Evolutionary conservation across 1,139 yeast genomes (phyloP).

Genomic region (Blastobotrys apis): DNA sequence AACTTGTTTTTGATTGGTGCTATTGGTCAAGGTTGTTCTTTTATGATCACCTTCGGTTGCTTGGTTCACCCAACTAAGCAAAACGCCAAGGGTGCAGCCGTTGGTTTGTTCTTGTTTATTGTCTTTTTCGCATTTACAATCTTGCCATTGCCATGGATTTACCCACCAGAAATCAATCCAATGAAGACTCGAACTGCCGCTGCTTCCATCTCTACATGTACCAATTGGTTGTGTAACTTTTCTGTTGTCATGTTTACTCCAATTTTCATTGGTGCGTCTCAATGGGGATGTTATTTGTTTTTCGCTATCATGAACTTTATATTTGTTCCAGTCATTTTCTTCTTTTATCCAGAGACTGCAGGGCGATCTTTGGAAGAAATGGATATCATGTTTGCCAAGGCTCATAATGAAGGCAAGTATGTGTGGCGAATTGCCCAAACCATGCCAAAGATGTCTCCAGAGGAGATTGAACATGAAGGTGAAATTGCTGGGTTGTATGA

Average conservation of each 20-base stretch:
- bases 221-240: slow-evolving; percentile 49
- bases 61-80: slow-evolving; percentile 42
- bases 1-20: slow-evolving; percentile 46
- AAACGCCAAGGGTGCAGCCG: slow-evolving; percentile 41
- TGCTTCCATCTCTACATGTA: slow-evolving; percentile 52
- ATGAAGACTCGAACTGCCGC: slow-evolving; percentile 52
- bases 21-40: slow-evolving; percentile 50
- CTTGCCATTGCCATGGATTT: slow-evolving; percentile 46
- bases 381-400: slow-evolving; percentile 50
- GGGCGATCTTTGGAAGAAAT: slow-evolving; percentile 60
- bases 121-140: slow-evolving; percentile 53
- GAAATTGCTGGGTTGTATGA: slow-evolving; percentile 26
- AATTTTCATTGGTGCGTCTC: slow-evolving; percentile 42
- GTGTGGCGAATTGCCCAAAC: slow-evolving; percentile 30
- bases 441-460: slow-evolving; percentile 29
- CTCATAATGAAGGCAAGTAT: slow-evolving; percentile 29
- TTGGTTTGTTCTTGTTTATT: slow-evolving; percentile 54
- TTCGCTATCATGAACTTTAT: slow-evolving; percentile 47
- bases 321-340: slow-evolving; percentile 62
- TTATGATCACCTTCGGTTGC: slow-evolving; percentile 67
- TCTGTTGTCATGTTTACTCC: slow-evolving; percentile 55
- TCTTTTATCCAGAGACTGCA: slow-evolving; percentile 66
- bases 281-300: slow-evolving; percentile 46
- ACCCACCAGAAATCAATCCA: slow-evolving; percentile 44
- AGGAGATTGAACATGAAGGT: slow-evolving; percentile 30